Conservation (phyloP, 371 early-diverging fungal genomes). For the Mucor indicus region DNA sequence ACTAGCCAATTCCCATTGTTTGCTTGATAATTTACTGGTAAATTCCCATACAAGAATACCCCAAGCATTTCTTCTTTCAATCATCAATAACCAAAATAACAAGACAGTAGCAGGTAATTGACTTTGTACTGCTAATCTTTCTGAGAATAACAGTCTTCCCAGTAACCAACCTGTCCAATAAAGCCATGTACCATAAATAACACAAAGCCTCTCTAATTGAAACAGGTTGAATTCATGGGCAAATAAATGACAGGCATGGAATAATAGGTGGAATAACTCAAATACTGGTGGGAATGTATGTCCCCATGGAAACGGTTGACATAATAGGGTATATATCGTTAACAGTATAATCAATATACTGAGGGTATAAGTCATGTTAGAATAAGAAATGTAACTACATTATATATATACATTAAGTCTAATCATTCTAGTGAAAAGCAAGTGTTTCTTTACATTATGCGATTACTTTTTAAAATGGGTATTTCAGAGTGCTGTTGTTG, state of each 20-base stretch:
- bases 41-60: conserved; percentile 66
- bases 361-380: conserved; percentile 38
- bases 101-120: conserved; percentile 28
- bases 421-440: background rate
- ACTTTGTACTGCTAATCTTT: conserved; percentile 23
- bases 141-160: conserved; percentile 42
- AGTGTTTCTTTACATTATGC: conserved; percentile 25
- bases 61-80: conserved; percentile 66
- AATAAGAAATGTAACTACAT: conserved; percentile 40
- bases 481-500: no score
- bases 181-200: conserved; percentile 63
- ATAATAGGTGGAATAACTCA: conserved; percentile 47
- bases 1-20: conserved; percentile 25
- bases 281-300: conserved; percentile 57
- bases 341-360: conserved; percentile 32
- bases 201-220: conserved; percentile 50
- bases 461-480: conserved; percentile 43
- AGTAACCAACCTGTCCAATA: conserved; percentile 65
- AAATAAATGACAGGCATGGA: conserved; percentile 49
- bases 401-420: background rate
- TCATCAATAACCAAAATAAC: conserved; percentile 50
- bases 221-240: conserved; percentile 47
- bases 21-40: conserved; percentile 23
- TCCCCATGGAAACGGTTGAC: conserved; percentile 38
- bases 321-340: conserved; percentile 41